phyloP scores from a whole-genome alignment of 2,329 filamentous ascomycete species.

The Cercospora nicotianae region DNA sequence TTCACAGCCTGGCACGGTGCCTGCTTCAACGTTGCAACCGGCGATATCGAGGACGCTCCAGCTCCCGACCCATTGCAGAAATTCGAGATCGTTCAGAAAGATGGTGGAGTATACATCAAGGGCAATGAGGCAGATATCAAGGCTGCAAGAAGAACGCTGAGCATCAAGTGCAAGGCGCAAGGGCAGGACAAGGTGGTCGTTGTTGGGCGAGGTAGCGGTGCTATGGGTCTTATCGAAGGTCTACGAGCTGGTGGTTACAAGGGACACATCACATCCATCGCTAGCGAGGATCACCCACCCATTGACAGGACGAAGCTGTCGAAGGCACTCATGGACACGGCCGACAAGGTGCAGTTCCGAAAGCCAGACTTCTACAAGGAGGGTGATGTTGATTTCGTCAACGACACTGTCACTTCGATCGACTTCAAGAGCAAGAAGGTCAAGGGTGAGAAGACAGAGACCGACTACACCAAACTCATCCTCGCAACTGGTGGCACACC shows the following conservation, averaged over 20 bases:
- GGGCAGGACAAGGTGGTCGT: conserved; percentile 70
- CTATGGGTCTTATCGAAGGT: conserved; percentile 77
- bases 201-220: conserved; percentile 81
- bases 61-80: conserved; percentile 81
- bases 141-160: conserved; percentile 69
- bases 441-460: conserved; percentile 69
- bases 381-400: conserved; percentile 56
- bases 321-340: conserved; percentile 84
- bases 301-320: conserved; percentile 95
- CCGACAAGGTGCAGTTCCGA: conserved; percentile 74
- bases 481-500: conserved; percentile 84
- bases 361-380: conserved; percentile 73
- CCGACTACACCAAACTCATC: conserved; percentile 83
- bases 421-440: conserved; percentile 75
- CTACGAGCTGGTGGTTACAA: conserved; percentile 78
- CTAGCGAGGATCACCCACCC: conserved; percentile 73
- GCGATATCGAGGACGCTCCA: conserved; percentile 93
- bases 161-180: conserved; percentile 66
- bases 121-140: conserved; percentile 79
- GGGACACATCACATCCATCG: conserved; percentile 78
- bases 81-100: conserved; percentile 77
- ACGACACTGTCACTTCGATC: conserved; percentile 64
- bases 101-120: conserved; percentile 80
- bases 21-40: conserved; percentile 86
- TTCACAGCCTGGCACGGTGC: conserved; percentile 80